A percentile compares a stretch with the other conserved stretches of the same genome.
These are phyloP conservation scores for Barbatosphaeria neglecta DNA, from an alignment of 495 filamentous ascomycete species.

Conservation along the genomic window DNA sequence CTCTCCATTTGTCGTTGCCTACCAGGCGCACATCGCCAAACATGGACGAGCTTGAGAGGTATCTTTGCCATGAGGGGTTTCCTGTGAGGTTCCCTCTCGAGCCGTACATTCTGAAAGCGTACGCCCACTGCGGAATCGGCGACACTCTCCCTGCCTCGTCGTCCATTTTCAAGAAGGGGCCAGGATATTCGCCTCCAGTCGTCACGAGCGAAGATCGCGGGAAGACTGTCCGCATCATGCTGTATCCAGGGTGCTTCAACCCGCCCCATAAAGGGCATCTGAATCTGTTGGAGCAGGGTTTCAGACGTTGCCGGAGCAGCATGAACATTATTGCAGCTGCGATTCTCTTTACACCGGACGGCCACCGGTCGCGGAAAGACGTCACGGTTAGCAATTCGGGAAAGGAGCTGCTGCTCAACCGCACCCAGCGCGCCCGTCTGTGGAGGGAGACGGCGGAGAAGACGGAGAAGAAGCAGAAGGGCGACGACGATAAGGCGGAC, in stretches of 20 bases:
- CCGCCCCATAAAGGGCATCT: constrained; percentile 15
- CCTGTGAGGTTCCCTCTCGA: too few species aligned
- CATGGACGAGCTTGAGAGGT: too few species aligned
- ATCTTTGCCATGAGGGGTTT: too few species aligned
- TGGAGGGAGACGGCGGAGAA: neutral
- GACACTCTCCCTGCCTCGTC: neutral
- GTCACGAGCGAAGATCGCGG: neutral
- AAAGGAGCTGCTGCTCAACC: neutral
- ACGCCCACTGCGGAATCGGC: neutral
- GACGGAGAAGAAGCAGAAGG: neutral
- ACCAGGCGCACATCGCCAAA: too few species aligned
- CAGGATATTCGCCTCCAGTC: neutral
- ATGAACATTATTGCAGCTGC: neutral
- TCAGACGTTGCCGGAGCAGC: neutral
- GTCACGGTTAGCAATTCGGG: neutral
- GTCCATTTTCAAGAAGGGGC: neutral
- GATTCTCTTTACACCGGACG: neutral
- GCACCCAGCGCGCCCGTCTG: neutral
- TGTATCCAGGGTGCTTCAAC: constrained; percentile 19
- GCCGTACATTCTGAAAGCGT: neutral
- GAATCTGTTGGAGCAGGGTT: constrained; percentile 5
- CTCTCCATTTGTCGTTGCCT: too few species aligned
- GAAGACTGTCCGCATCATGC: constrained; percentile 7
- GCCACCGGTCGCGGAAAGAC: neutral
- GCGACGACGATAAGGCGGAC: neutral